Conservation (phyloP, 1,284 basidiomycete genomes). For the Rhodotorula sp. region DNA sequence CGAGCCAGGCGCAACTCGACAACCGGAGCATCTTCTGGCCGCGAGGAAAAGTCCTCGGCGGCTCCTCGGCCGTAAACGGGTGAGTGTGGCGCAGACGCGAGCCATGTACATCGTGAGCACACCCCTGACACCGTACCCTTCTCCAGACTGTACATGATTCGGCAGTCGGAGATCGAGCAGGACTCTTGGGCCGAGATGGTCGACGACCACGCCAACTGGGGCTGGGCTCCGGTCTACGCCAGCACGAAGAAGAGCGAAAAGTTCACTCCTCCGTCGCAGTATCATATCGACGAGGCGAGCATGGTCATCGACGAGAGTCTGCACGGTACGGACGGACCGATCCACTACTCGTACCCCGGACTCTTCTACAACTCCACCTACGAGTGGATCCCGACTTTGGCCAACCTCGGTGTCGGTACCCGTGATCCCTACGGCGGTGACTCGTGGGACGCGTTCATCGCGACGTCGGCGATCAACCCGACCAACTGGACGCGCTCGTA, state of each 20-base stretch:
- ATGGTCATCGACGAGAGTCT: slow-evolving; percentile 50
- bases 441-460: slow-evolving; percentile 59
- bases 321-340: slow-evolving; percentile 55
- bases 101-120: slow-evolving; percentile 49
- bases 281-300: slow-evolving; percentile 45
- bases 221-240: slow-evolving; percentile 58
- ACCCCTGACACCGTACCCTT: neutral
- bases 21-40: slow-evolving; percentile 45
- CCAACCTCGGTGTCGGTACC: slow-evolving; percentile 36
- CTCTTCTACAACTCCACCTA: slow-evolving; percentile 37
- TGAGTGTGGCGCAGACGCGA: neutral
- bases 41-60: slow-evolving; percentile 42
- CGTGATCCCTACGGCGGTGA: slow-evolving; percentile 50
- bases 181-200: slow-evolving; percentile 50
- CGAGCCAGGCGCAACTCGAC: slow-evolving; percentile 54
- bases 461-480: slow-evolving; percentile 64
- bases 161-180: slow-evolving; percentile 50
- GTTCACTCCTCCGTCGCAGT: slow-evolving; percentile 51
- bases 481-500: slow-evolving; percentile 50
- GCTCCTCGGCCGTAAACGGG: slow-evolving; percentile 41
- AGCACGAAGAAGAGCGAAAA: slow-evolving; percentile 57
- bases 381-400: slow-evolving; percentile 42
- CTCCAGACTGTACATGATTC: slow-evolving; percentile 61
- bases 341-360: slow-evolving; percentile 46
- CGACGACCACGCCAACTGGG: slow-evolving; percentile 52